These are phyloP conservation scores for Trifolium pratense DNA, from an alignment of 306 rosid genomes.

Conservation along the genomic window DNA sequence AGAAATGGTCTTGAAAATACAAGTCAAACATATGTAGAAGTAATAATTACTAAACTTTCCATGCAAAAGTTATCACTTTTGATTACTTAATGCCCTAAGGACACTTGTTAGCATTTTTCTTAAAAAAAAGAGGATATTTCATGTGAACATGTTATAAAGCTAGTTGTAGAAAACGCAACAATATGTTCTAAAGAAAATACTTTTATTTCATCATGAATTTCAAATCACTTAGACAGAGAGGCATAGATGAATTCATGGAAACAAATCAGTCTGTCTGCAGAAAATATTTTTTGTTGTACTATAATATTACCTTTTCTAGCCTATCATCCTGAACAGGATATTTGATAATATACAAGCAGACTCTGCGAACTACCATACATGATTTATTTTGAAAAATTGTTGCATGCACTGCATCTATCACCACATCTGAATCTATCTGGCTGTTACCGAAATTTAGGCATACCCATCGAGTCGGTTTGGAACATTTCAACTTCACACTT, in stretches of 20 bases:
- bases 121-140: too few species aligned
- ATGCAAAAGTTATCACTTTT: too few species aligned
- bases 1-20: too few species aligned
- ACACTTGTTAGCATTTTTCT: too few species aligned
- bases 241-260: conserved; percentile 29
- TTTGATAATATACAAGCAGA: conserved; percentile 51
- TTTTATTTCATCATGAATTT: conserved; percentile 20
- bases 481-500: conserved; percentile 48
- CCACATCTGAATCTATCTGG: conserved; percentile 38
- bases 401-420: conserved; percentile 39
- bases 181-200: conserved; percentile 24
- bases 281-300: conserved; percentile 20
- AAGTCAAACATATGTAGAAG: too few species aligned
- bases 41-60: too few species aligned
- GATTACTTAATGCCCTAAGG: too few species aligned
- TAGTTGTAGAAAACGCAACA: conserved; percentile 25
- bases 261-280: conserved; percentile 29
- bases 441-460: conserved; percentile 43
- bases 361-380: conserved; percentile 49
- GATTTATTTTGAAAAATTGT: conserved; percentile 41
- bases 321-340: conserved; percentile 42
- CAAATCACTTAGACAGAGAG: conserved; percentile 40
- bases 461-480: conserved; percentile 45
- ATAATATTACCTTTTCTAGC: conserved; percentile 58
- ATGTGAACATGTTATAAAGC: conserved; percentile 28